Evolutionary conservation across 2,329 filamentous ascomycete species (phyloP).

Genomic region (Sporothrix mexicana): DNA sequence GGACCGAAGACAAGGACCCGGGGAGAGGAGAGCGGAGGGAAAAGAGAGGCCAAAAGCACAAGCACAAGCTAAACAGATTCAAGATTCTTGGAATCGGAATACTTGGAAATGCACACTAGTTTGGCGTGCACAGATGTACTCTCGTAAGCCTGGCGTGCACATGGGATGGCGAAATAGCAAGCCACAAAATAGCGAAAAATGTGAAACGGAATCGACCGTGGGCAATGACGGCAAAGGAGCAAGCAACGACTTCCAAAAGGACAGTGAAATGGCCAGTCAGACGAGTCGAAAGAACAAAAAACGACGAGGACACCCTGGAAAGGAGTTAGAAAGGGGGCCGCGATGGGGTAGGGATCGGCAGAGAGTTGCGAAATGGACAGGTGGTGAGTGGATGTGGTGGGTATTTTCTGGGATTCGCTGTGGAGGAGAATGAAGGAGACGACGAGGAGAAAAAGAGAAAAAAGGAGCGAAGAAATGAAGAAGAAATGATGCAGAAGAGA

Average conservation of each 20-base stretch:
- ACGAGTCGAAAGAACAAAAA: neutral
- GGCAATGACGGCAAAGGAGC: neutral
- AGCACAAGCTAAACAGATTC: no score
- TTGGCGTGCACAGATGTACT: no score
- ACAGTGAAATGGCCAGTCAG: neutral
- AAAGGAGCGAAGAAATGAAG: neutral
- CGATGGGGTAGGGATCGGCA: conserved; percentile 26
- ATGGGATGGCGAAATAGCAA: conserved; percentile 12
- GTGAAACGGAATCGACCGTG: conserved; percentile 23
- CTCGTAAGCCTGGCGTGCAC: neutral
- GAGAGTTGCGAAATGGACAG: conserved; percentile 13
- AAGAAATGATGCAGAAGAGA: neutral
- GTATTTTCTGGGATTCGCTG: conserved; percentile 6
- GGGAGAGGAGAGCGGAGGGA: no score
- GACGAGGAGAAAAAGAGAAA: neutral
- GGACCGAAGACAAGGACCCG: neutral
- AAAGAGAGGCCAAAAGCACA: no score
- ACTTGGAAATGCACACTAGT: no score
- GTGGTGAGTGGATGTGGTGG: conserved; percentile 18
- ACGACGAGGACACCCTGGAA: neutral
- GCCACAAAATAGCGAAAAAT: conserved; percentile 1
- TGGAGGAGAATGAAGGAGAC: neutral
- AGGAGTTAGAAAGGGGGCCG: conserved; percentile 11
- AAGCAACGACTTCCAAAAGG: neutral
- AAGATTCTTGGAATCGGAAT: no score